phyloP scores from a whole-genome alignment of 768 basidiomycete genomes.

The Tylopilus sp. region DNA sequence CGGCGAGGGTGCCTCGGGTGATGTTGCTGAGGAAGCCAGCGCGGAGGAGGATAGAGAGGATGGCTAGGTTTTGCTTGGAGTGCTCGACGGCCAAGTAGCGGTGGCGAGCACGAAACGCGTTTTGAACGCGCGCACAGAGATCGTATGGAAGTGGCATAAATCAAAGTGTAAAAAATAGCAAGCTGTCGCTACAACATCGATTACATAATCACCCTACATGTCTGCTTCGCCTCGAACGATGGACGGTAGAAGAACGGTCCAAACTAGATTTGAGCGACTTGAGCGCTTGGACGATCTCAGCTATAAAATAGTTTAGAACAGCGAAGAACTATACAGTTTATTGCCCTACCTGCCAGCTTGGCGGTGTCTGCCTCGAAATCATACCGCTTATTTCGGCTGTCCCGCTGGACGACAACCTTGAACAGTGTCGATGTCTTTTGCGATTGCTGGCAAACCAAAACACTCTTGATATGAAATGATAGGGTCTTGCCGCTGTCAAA shows the following conservation, averaged over 20 bases:
- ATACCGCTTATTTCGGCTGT: slow-evolving; percentile 81
- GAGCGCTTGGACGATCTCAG: slow-evolving; percentile 76
- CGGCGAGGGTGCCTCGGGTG: slow-evolving; percentile 69
- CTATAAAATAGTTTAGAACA: slow-evolving; percentile 31
- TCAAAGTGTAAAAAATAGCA: background rate
- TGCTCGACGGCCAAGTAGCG: slow-evolving; percentile 73
- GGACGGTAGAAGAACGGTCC: slow-evolving; percentile 62
- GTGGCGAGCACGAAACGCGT: slow-evolving; percentile 88
- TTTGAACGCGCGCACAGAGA: slow-evolving; percentile 88
- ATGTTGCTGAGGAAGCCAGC: slow-evolving; percentile 83
- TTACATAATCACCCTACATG: slow-evolving; percentile 42
- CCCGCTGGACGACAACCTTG: slow-evolving; percentile 82
- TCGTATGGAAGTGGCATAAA: slow-evolving; percentile 67
- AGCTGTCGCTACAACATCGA: background rate
- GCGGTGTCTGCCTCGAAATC: slow-evolving; percentile 95
- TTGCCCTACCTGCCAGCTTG: slow-evolving; percentile 64
- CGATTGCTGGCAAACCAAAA: slow-evolving; percentile 80
- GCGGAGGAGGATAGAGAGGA: slow-evolving; percentile 88
- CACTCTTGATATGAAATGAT: slow-evolving; percentile 88
- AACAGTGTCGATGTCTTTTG: slow-evolving; percentile 78
- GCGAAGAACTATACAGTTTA: background rate
- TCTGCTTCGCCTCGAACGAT: slow-evolving; percentile 59
- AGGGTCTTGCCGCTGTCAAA: slow-evolving; percentile 89
- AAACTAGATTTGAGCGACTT: slow-evolving; percentile 58
- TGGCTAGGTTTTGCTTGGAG: slow-evolving; percentile 85